Base-by-base conservation (phyloP, 345 rosid genomes). In the Eucalyptus curtisii region DNA sequence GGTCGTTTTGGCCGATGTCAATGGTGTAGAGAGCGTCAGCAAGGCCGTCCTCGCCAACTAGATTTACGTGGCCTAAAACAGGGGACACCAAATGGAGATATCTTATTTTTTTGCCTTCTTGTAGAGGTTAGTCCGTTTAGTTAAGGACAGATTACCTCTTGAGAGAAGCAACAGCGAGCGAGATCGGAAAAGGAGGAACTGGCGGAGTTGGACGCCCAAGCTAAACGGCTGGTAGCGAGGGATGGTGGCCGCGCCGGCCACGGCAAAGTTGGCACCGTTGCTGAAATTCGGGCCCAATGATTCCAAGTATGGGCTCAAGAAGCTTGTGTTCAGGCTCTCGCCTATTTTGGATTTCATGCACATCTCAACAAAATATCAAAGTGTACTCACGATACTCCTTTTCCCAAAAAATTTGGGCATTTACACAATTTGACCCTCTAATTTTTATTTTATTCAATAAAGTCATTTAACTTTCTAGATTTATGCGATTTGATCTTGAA, bases 1-100 rank as follows among this genome's bases (percentile, higher is more conserved):
- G 71, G 91, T 96, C 98, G 44, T 96, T 96, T 89, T 95, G 97
- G 79, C 98, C 97, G 47, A 95, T 93, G 64, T 96, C 97, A 10
- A 95, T 91, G 87, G 88, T 91, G 90, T 94, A 90, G 27, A 96
- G 93, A 57, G 97, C 98, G 49, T 93, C 89, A 86, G 64, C 84
- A 86, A 92, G 95, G 85, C 91, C 94, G 31, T 90, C 90, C 24
- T 92, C 95, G 12, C 88, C 86, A 1, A 93, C 85, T 89, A 93
- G 91, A 86, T 93, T 88, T 85, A 76, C 85, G 86, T 87, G 85
- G 22, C 87, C 89, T 88, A 31, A 22, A 31, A 76, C 24, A 2
- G 7, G 10, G 14, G 82, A 19, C 4, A 19, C 27, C 80, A 8
- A 37, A 10, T 10, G 5, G 6, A 4, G 44, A 17, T 17, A 33